These are phyloP conservation scores for Lecanoromycetidae sp. DNA, from an alignment of 2,329 filamentous ascomycete genomes.

Conservation along the genomic window DNA sequence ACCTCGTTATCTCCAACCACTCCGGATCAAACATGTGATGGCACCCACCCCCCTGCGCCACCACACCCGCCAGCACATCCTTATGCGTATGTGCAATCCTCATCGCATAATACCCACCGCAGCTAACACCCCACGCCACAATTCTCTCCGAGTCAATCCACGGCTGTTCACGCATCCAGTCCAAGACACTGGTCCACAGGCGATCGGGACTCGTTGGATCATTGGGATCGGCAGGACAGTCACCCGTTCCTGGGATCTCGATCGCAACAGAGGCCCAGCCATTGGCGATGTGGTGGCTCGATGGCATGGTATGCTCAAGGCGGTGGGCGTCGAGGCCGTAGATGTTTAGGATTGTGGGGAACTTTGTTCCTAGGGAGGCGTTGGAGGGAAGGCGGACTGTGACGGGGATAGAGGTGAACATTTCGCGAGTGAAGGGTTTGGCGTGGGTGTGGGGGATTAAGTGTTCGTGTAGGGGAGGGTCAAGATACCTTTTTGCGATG, in stretches of 20 bases:
- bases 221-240: constrained; percentile 51
- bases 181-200: constrained; percentile 49
- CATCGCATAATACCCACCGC: constrained; percentile 57
- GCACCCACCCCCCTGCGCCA: constrained; percentile 52
- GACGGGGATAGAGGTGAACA: constrained; percentile 30
- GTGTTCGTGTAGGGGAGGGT: neutral
- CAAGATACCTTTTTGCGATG: neutral
- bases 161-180: constrained; percentile 43
- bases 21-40: constrained; percentile 49
- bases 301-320: constrained; percentile 49
- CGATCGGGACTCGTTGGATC: constrained; percentile 50
- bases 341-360: constrained; percentile 44
- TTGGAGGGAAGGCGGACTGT: constrained; percentile 28
- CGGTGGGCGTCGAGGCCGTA: constrained; percentile 52
- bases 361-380: constrained; percentile 22
- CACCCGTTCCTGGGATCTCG: constrained; percentile 56
- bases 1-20: constrained; percentile 50
- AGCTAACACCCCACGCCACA: constrained; percentile 52
- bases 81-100: constrained; percentile 55
- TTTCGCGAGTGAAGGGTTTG: too few relatives aligned
- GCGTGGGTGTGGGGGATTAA: constrained; percentile 20
- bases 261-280: constrained; percentile 52
- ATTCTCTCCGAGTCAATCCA: constrained; percentile 46
- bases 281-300: constrained; percentile 48
- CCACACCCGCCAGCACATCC: constrained; percentile 39